Percentiles rank a stretch among this genome's conserved stretches.
phyloP scores from a whole-genome alignment of 345 rosid genomes.

The Zanthoxylum bungeanum region DNA sequence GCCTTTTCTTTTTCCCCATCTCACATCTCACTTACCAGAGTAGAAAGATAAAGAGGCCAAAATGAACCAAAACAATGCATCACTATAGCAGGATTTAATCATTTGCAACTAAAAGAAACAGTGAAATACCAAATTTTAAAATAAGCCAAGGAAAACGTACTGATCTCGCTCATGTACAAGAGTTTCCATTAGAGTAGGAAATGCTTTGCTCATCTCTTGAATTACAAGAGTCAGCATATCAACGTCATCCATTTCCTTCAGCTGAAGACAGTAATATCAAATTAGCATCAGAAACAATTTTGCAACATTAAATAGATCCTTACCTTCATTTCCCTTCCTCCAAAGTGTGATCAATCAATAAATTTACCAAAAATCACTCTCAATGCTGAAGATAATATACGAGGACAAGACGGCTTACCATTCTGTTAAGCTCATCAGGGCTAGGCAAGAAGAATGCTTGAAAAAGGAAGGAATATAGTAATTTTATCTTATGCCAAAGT shows the following conservation, averaged over 20 bases:
- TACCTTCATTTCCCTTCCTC: background rate
- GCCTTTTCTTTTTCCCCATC: background rate
- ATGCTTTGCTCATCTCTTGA: constrained; percentile 97
- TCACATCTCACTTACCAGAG: background rate
- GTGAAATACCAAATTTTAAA: background rate
- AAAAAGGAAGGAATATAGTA: constrained; percentile 58
- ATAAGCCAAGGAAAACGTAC: constrained; percentile 46
- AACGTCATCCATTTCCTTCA: constrained; percentile 86
- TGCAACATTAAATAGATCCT: constrained; percentile 4
- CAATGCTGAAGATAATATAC: constrained; percentile 1
- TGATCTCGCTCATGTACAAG: constrained; percentile 96
- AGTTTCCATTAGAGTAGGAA: constrained; percentile 92
- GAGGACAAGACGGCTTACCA: constrained; percentile 41
- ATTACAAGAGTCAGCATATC: constrained; percentile 96
- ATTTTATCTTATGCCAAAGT: constrained; percentile 78
- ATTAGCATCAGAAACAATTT: constrained; percentile 10
- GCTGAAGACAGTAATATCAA: constrained; percentile 39
- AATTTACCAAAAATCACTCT: background rate
- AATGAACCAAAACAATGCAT: background rate
- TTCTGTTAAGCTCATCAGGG: constrained; percentile 72
- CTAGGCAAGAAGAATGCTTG: constrained; percentile 85
- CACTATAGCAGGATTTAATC: background rate
- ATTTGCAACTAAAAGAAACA: background rate
- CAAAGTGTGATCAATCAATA: background rate
- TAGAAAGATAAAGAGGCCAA: background rate